phyloP scores from a whole-genome alignment of 169 alveolate species.

The Plasmodium coatneyi region DNA sequence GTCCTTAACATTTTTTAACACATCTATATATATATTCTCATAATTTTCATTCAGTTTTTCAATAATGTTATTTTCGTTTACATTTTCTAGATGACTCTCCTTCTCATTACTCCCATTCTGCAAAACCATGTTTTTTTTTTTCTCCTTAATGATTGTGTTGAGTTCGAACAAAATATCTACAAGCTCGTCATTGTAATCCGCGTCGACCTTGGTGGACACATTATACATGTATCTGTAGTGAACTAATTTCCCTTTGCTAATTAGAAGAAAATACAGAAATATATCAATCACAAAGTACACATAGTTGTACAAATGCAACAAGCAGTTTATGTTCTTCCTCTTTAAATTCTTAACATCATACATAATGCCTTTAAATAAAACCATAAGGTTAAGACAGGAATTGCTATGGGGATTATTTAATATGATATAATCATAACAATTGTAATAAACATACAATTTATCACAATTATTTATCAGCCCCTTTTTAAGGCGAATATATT shows the following conservation, averaged over 20 bases:
- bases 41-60: conserved; percentile 60
- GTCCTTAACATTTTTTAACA: conserved; percentile 19
- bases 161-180: conserved; percentile 46
- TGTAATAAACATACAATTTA: conserved; percentile 51
- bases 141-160: conserved; percentile 54
- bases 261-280: conserved; percentile 49
- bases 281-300: conserved; percentile 41
- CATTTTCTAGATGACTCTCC: conserved; percentile 15
- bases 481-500: conserved; percentile 36
- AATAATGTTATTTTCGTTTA: conserved; percentile 63
- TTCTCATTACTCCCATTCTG: not conserved
- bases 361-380: conserved; percentile 72
- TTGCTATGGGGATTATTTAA: conserved; percentile 67
- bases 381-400: conserved; percentile 57
- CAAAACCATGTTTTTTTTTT: conserved; percentile 12
- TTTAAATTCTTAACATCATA: conserved; percentile 73
- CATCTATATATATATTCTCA: conserved; percentile 51
- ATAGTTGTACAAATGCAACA: conserved; percentile 72
- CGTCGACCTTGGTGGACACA: not conserved
- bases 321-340: conserved; percentile 43
- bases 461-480: conserved; percentile 43
- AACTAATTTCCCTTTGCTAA: conserved; percentile 65
- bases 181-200: conserved; percentile 59
- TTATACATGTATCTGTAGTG: conserved; percentile 67
- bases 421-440: conserved; percentile 70